phyloP scores from a whole-genome alignment of 1,139 yeast genomes.

The Saccharomyces pastorianus region DNA sequence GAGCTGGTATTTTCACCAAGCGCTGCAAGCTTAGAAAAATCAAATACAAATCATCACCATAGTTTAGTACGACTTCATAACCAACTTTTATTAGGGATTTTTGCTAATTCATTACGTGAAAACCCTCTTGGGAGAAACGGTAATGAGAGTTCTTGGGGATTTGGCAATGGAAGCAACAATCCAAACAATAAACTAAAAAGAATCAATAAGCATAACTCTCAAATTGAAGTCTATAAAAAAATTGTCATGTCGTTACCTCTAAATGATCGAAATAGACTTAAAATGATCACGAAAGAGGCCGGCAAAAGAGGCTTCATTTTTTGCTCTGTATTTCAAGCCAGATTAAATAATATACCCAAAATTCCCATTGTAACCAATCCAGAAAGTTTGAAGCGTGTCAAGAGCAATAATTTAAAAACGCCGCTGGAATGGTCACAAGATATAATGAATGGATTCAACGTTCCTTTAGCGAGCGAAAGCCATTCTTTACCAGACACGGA shows the following conservation, averaged over 20 bases:
- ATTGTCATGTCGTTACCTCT: slow-evolving; percentile 84
- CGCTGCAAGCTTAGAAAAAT: slow-evolving; percentile 10
- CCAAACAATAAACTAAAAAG: slow-evolving; percentile 20
- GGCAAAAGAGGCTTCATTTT: slow-evolving; percentile 70
- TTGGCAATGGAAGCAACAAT: slow-evolving; percentile 22
- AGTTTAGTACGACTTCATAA: slow-evolving; percentile 52
- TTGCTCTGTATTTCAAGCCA: slow-evolving; percentile 70
- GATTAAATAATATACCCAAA: slow-evolving; percentile 80
- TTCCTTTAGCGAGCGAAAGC: slow-evolving; percentile 71
- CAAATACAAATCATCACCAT: slow-evolving; percentile 7
- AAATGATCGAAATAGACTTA: slow-evolving; percentile 76
- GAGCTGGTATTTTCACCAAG: slow-evolving; percentile 23
- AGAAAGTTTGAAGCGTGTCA: slow-evolving; percentile 42
- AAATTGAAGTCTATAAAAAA: slow-evolving; percentile 73
- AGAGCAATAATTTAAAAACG: slow-evolving; percentile 37
- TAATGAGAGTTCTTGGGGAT: slow-evolving; percentile 28
- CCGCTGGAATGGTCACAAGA: slow-evolving; percentile 88
- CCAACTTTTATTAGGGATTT: slow-evolving; percentile 66
- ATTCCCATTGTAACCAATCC: slow-evolving; percentile 59
- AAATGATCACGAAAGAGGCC: slow-evolving; percentile 72
- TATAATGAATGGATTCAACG: slow-evolving; percentile 78
- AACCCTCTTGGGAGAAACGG: slow-evolving; percentile 23
- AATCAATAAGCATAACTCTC: slow-evolving; percentile 35
- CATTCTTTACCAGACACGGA: slow-evolving; percentile 80
- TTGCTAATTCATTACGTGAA: slow-evolving; percentile 74